phyloP scores from a whole-genome alignment of 2,329 filamentous ascomycete species.

The Helotiales sp. region DNA sequence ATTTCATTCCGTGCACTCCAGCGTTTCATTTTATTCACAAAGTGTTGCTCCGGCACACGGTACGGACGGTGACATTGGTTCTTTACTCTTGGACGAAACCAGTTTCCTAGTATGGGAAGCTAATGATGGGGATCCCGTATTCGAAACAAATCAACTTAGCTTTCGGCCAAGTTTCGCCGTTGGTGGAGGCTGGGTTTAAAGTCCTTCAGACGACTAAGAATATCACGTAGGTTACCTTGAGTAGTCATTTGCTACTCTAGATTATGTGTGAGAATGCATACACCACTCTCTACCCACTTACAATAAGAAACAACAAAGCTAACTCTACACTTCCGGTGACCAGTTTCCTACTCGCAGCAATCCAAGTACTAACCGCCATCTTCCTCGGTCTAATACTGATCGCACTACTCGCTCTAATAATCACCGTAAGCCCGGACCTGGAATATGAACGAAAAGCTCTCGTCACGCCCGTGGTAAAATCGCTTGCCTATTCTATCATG shows the following conservation, averaged over 20 bases:
- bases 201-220: slow-evolving; percentile 50
- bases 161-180: slow-evolving; percentile 52
- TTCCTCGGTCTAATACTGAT: slow-evolving; percentile 42
- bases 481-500: slow-evolving; percentile 27
- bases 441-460: slow-evolving; percentile 41
- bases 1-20: too few species aligned
- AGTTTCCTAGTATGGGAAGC: too few species aligned
- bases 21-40: too few species aligned
- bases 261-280: too few species aligned
- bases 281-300: too few species aligned
- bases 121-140: slow-evolving; percentile 52
- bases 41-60: too few species aligned
- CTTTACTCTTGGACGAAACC: too few species aligned
- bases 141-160: slow-evolving; percentile 51
- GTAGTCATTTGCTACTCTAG: too few species aligned
- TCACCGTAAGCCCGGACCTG: slow-evolving; percentile 49
- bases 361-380: slow-evolving; percentile 46
- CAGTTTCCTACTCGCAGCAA: slow-evolving; percentile 44
- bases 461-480: slow-evolving; percentile 43
- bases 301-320: too few species aligned
- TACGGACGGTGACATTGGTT: too few species aligned
- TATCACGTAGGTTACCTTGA: too few species aligned
- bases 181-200: slow-evolving; percentile 49
- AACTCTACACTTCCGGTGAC: too few species aligned
- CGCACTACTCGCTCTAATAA: slow-evolving; percentile 40